These are phyloP conservation scores for Aureobasidium uvarum DNA, from an alignment of 2,329 filamentous ascomycete species.

Conservation along the genomic window DNA sequence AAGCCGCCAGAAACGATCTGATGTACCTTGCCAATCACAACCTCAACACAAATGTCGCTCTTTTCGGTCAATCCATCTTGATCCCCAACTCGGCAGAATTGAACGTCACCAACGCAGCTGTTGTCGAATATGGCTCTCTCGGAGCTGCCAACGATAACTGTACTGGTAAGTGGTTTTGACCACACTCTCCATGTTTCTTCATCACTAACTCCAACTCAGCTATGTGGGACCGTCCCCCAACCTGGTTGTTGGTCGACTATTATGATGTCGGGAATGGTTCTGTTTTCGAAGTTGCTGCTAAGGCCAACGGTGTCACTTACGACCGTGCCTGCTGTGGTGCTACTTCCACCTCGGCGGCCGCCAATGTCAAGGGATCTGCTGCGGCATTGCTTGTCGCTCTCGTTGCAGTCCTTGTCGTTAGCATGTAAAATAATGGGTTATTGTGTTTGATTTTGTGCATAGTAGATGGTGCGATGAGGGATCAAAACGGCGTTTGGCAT, in stretches of 20 bases:
- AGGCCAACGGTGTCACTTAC: constrained; percentile 71
- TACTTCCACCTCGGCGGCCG: constrained; percentile 14
- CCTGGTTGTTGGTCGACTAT: constrained; percentile 79
- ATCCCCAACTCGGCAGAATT: constrained; percentile 70
- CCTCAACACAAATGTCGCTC: constrained; percentile 71
- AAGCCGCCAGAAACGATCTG: constrained; percentile 54
- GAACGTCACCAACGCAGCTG: constrained; percentile 68
- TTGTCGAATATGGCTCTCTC: constrained; percentile 62
- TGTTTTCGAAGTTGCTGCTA: constrained; percentile 71
- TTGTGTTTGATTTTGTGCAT: not conserved
- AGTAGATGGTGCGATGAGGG: not conserved
- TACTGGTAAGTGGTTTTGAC: constrained; percentile 38
- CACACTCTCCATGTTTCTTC: not conserved
- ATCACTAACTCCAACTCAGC: constrained; percentile 34
- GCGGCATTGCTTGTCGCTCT: constrained; percentile 4
- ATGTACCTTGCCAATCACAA: constrained; percentile 91
- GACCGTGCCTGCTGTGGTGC: constrained; percentile 57
- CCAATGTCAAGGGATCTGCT: constrained; percentile 9
- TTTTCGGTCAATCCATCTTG: constrained; percentile 63
- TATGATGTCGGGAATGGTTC: constrained; percentile 71
- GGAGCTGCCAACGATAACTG: constrained; percentile 65
- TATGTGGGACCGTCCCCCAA: constrained; percentile 67
- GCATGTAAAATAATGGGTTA: not conserved
- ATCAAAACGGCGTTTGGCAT: constrained; percentile 2
- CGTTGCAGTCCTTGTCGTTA: not conserved